These are phyloP conservation scores for Neofusicoccum sp. DNA, from an alignment of 2,329 filamentous ascomycete genomes.

Conservation along the genomic window DNA sequence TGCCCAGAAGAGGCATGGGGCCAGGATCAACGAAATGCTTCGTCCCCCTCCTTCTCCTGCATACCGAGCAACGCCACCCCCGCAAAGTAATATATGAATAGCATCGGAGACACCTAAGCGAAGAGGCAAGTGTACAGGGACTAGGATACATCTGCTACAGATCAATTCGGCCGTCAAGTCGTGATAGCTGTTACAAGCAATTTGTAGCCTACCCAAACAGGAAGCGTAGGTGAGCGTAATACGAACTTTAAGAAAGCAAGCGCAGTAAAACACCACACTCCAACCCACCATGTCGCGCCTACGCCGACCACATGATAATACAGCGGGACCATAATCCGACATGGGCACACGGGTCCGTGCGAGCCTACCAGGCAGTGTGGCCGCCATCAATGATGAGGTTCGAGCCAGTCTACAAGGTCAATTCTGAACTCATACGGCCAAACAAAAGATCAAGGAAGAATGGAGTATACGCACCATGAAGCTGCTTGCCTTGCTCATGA, in stretches of 20 bases:
- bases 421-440: not conserved
- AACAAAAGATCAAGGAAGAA: not conserved
- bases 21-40: not conserved
- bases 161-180: no score
- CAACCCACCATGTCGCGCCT: not conserved
- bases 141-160: not conserved
- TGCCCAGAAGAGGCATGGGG: not conserved
- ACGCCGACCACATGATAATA: not conserved
- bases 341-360: not conserved
- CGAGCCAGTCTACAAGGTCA: slow-evolving; percentile 27
- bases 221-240: no score
- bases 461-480: slow-evolving; percentile 30
- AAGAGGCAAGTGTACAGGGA: not conserved
- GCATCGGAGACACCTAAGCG: not conserved
- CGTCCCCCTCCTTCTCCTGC: not conserved
- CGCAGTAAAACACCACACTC: not conserved
- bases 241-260: not conserved
- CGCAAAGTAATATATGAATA: not conserved
- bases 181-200: no score
- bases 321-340: not conserved
- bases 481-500: slow-evolving; percentile 35
- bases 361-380: slow-evolving; percentile 31
- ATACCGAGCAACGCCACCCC: slow-evolving; percentile 4
- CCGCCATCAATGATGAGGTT: slow-evolving; percentile 37
- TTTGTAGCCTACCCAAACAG: no score